Conservation (phyloP, 2,329 filamentous ascomycete species). For the Talaromyces sp. region DNA sequence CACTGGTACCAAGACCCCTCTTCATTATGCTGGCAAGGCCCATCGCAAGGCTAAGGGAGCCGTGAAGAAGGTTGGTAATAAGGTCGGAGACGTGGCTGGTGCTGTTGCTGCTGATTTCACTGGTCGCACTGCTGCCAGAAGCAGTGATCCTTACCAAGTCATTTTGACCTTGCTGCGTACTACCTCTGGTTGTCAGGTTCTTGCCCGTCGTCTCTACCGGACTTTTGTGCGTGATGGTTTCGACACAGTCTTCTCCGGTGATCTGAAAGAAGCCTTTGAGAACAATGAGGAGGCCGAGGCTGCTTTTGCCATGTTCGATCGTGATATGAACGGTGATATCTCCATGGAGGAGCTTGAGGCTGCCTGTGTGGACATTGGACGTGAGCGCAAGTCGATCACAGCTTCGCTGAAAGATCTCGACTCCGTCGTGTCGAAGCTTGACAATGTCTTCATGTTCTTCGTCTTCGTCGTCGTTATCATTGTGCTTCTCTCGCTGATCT, state of each 20-base stretch:
- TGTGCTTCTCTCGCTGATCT: constrained; percentile 87
- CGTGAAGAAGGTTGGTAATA: constrained; percentile 77
- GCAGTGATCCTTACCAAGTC: constrained; percentile 81
- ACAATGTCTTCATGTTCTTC: constrained; percentile 85
- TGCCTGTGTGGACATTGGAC: constrained; percentile 89
- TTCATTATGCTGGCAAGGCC: constrained; percentile 68
- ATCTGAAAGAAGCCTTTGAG: constrained; percentile 76
- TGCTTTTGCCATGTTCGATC: constrained; percentile 91
- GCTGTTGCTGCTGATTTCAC: constrained; percentile 91
- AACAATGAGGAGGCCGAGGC: constrained; percentile 84
- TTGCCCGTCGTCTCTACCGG: constrained; percentile 85
- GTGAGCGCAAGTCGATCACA: constrained; percentile 93
- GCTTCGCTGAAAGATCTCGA: constrained; percentile 94
- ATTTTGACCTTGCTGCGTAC: constrained; percentile 75
- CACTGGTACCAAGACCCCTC: constrained; percentile 72
- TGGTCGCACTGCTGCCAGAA: constrained; percentile 67
- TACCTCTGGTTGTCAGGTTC: constrained; percentile 74
- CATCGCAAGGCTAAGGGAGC: constrained; percentile 75
- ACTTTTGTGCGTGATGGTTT: constrained; percentile 76
- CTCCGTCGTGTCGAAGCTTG: constrained; percentile 86
- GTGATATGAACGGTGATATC: constrained; percentile 94
- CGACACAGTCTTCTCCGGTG: constrained; percentile 76
- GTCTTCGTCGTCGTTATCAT: constrained; percentile 78
- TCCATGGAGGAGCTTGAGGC: constrained; percentile 93
- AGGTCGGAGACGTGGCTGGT: constrained; percentile 81